Conservation (phyloP, 768 basidiomycete species). For the Rhizopogon vesiculosus region DNA sequence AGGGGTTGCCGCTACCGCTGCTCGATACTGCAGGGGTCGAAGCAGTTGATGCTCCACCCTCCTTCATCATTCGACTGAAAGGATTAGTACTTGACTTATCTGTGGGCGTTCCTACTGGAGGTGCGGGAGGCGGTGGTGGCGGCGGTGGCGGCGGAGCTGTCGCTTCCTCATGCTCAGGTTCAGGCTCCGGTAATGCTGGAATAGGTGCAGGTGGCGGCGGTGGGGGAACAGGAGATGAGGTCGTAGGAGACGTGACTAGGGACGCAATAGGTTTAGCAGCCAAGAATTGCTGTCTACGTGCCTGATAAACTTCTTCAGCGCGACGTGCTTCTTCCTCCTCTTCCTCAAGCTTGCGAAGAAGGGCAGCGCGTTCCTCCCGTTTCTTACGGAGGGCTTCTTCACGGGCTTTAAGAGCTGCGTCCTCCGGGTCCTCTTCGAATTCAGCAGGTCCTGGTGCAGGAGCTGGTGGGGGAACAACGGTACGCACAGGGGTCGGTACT, state of each 20-base stretch:
- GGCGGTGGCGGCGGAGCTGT: slow-evolving; percentile 31
- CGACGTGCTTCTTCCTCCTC: slow-evolving; percentile 54
- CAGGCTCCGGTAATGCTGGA: slow-evolving; percentile 7
- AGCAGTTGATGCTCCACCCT: slow-evolving; percentile 33
- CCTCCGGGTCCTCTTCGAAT: slow-evolving; percentile 71
- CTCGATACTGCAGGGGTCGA: slow-evolving; percentile 24
- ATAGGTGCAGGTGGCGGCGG: slow-evolving; percentile 21
- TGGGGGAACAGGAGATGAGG: slow-evolving; percentile 18
- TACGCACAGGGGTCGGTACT: slow-evolving; percentile 19
- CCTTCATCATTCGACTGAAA: slow-evolving; percentile 64
- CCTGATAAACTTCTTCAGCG: slow-evolving; percentile 38
- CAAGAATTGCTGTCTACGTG: slow-evolving; percentile 28
- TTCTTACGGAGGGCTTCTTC: slow-evolving; percentile 72
- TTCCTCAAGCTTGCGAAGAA: slow-evolving; percentile 66
- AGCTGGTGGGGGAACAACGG: slow-evolving; percentile 11
- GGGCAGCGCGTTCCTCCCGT: slow-evolving; percentile 64
- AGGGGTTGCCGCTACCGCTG: slow-evolving; percentile 69
- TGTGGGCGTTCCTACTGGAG: slow-evolving; percentile 22
- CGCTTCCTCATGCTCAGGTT: slow-evolving; percentile 11
- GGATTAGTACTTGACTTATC: slow-evolving; percentile 68
- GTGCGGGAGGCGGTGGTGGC: slow-evolving; percentile 22
- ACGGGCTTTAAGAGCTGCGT: slow-evolving; percentile 59
- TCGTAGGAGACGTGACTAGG: slow-evolving; percentile 14
- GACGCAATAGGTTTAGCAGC: slow-evolving; percentile 35
- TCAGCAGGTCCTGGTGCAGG: slow-evolving; percentile 22